Evolutionary conservation across 495 filamentous ascomycete species (phyloP).

Genomic region (Penicillium riverlandense): DNA sequence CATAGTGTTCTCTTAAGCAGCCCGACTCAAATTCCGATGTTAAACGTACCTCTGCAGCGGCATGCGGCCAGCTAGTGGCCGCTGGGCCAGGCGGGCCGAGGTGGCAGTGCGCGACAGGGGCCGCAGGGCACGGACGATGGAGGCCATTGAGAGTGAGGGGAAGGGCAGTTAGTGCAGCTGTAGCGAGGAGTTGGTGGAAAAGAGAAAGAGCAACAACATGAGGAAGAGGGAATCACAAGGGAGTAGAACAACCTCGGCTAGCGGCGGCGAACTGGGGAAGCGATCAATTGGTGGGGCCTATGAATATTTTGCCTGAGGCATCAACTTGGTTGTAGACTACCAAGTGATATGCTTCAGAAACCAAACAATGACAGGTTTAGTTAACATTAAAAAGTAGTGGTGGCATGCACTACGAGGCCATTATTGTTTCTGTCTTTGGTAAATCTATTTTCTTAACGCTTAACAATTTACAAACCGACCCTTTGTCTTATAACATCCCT

Average conservation of each 20-base stretch:
- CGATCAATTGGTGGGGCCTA: neutral
- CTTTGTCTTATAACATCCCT: too few relatives aligned
- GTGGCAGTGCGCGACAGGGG: conserved; percentile 56
- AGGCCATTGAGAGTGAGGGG: conserved; percentile 50
- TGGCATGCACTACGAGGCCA: too few relatives aligned
- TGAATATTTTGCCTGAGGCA: too few relatives aligned
- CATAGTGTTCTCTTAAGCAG: neutral
- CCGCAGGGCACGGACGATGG: conserved; percentile 59
- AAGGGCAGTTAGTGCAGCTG: neutral
- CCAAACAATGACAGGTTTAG: too few relatives aligned
- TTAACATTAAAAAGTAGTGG: too few relatives aligned
- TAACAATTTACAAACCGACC: too few relatives aligned
- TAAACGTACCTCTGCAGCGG: conserved; percentile 37
- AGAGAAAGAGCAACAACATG: conserved; percentile 4
- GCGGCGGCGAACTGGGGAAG: conserved; percentile 19
- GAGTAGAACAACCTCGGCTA: conserved; percentile 29
- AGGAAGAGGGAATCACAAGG: conserved; percentile 25
- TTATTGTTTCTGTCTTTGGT: too few relatives aligned
- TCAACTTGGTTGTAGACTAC: too few relatives aligned
- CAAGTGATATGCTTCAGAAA: too few relatives aligned
- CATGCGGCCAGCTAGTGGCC: conserved; percentile 31
- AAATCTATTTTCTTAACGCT: too few relatives aligned
- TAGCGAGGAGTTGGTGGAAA: neutral
- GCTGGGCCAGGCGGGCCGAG: conserved; percentile 36
- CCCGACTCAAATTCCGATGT: neutral